These are phyloP conservation scores for Picochlorum costavermella DNA, from an alignment of 139 green algal species.

Conservation along the genomic window DNA sequence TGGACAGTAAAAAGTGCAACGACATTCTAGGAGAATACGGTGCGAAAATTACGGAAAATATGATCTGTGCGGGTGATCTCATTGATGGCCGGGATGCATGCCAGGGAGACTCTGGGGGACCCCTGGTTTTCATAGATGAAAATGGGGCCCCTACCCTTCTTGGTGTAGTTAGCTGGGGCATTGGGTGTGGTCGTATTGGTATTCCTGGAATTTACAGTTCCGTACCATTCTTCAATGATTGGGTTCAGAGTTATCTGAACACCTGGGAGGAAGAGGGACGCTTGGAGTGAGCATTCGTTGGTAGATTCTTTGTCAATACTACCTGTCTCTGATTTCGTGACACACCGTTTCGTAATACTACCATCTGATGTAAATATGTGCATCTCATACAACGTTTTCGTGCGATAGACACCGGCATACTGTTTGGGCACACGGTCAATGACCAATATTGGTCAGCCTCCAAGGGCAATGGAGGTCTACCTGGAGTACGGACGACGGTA, in stretches of 20 bases:
- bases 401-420: too few relatives aligned
- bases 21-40: neutral
- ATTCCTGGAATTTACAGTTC: neutral
- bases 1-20: neutral
- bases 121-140: neutral
- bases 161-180: neutral
- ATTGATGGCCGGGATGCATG: neutral
- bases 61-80: too few relatives aligned
- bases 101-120: neutral
- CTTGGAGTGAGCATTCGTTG: neutral
- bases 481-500: too few relatives aligned
- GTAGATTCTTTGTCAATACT: too few relatives aligned
- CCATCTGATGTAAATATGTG: too few relatives aligned
- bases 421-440: too few relatives aligned
- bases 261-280: neutral
- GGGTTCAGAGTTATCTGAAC: neutral
- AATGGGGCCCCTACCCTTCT: neutral
- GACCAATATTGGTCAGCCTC: too few relatives aligned
- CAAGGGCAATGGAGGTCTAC: too few relatives aligned
- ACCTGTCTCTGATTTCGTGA: too few relatives aligned
- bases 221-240: neutral
- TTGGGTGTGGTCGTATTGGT: neutral
- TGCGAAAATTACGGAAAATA: too few relatives aligned
- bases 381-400: too few relatives aligned
- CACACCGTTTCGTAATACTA: too few relatives aligned